Base-by-base conservation (phyloP, 176 grass and related monocot species). In the Typha latifolia region DNA sequence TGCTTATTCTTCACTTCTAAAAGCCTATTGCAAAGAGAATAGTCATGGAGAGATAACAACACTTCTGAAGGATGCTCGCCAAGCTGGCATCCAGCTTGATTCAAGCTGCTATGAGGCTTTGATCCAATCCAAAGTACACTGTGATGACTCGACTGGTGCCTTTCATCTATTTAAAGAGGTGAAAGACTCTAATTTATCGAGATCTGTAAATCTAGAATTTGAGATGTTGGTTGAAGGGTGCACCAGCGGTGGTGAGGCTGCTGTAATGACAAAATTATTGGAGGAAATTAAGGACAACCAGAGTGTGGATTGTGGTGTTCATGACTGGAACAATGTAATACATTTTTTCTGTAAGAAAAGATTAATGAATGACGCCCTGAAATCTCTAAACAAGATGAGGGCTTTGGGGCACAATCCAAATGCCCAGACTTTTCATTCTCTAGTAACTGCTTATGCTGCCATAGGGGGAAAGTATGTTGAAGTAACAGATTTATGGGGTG, bases 381-480 rank as follows among this genome's bases (percentile, higher is more conserved):
- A 26, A 26, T 26, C 24, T 26, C 24, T 26, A 26, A 26, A 73
- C 80, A 91, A 84, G 75, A 96, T 96, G 88, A 75, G 75, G 69
- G 63, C 73, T 84, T 26, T 26, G 24, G 24, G 24, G 24, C 24
- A 26, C 24, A 26, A 67, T 4, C 88, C 92, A 82, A 96, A 88
- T 64, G 80, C 72, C n/a, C 77, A 85, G 48, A 85, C 82, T 67
- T 26, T 84, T 72, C 82, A 96, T 75, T 96, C 88, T 57, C 78
- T 96, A 37, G 68, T 91, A 56, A 91, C 80, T 29, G 82, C 78
- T 71, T 91, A 91, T 88, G 82, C 82, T 76, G 82, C 88, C 9
- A 84, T 96, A 77, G 88, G 93, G 66, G 93, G 88, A 27, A 96
- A 89, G 69, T 86, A 91, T 77, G 73, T 83, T 14, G 88, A 96